Evolutionary conservation across 805 yeast species (phyloP), one percentile per base, ranked within the genome.

Genomic region (Myxozyma monticola): DNA sequence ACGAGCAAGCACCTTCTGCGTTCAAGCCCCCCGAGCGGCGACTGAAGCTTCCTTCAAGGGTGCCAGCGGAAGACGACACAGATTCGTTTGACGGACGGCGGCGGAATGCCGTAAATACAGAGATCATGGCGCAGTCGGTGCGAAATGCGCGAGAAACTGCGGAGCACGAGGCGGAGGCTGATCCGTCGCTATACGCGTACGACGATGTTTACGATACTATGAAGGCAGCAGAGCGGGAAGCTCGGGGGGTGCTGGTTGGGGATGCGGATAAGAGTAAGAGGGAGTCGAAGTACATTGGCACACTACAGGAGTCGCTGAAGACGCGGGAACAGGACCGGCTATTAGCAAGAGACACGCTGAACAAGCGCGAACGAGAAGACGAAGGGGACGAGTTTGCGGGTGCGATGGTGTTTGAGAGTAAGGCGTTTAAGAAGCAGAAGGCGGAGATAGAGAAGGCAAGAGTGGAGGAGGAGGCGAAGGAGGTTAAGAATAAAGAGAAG

Each of bases 141-240:
- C 44, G 46, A 9, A 48, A 54, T 15, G 18, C 40, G 9, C 45
- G 48, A 31, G 18, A 35, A 15, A 36, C 51, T 15, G 36, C 36
- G 14, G 18, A 28, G 15, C n/a, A 42, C 8, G 47, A 33, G 24
- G 29, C 26, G 8, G 33, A 26, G n/a, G 15, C 9, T 17, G 61
- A 57, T 25, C 37, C 53, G 9, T 49, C 67, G 3, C 51, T 63
- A 2, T 75, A 70, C 51, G 71, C 67, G 12, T 77, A 75, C 54
- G 83, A 77, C 50, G 80, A 73, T 40, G 73, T 72, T 1, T 74
- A 72, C 48, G 82, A 77, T 35, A 63, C 65, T 2, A 70, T 77
- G 60, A 71, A 72, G 25, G 59, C 62, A 15, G 63, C 65, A 17
- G 59, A 62, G 37, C 28, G 41, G 18, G 24, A 33, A 15, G 47